These are phyloP conservation scores for Trichoderma parareesei DNA, from an alignment of 495 filamentous ascomycete species.

Conservation along the genomic window DNA sequence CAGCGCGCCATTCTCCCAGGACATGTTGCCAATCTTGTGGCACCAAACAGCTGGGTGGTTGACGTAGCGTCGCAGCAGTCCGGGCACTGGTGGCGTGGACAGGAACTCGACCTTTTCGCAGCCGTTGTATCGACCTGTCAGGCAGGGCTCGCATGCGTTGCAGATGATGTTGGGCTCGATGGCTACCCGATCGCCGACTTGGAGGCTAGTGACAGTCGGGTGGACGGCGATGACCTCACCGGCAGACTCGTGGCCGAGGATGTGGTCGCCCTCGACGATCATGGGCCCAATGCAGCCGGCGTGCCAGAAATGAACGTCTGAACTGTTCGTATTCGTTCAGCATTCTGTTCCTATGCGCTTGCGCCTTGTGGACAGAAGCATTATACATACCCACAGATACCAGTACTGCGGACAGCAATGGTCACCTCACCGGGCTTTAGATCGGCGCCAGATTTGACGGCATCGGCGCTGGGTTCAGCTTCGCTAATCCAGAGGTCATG, in stretches of 20 bases:
- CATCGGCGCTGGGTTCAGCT: conserved; percentile 64
- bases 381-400: conserved; percentile 73
- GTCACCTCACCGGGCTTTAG: conserved; percentile 78
- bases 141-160: conserved; percentile 77
- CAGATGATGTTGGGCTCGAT: conserved; percentile 90
- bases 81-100: conserved; percentile 80
- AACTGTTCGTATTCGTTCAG: conserved; percentile 41
- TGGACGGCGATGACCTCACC: conserved; percentile 76
- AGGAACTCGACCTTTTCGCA: conserved; percentile 79
- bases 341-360: not conserved
- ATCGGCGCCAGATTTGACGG: conserved; percentile 58
- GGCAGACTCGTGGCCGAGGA: conserved; percentile 88
- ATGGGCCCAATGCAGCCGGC: conserved; percentile 89
- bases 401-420: conserved; percentile 77
- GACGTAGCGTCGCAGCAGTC: conserved; percentile 85
- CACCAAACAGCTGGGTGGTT: conserved; percentile 89
- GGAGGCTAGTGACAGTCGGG: conserved; percentile 63
- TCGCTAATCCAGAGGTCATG: conserved; percentile 88
- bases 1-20: conserved; percentile 79
- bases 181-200: conserved; percentile 78
- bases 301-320: conserved; percentile 95
- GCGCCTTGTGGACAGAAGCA: conserved; percentile 11
- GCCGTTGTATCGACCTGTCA: conserved; percentile 88
- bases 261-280: conserved; percentile 79
- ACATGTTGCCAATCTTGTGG: conserved; percentile 86